phyloP scores from a whole-genome alignment of 192 early-diverging fungal species.

The Anaeromyces robustus region DNA sequence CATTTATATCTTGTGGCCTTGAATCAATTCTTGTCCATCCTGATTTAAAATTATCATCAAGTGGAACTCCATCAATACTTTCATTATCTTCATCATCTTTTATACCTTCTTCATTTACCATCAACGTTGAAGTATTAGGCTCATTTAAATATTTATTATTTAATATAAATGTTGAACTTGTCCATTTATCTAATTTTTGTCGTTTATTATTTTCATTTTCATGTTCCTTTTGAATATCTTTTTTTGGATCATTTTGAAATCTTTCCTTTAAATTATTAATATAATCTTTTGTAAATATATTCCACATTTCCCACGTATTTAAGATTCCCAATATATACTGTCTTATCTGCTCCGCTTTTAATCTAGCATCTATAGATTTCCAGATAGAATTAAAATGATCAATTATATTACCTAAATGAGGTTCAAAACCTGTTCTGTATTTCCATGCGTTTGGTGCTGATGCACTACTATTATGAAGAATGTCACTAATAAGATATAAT shows the following conservation, averaged over 20 bases:
- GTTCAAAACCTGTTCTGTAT: conserved; percentile 53
- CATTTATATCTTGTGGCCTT: neutral
- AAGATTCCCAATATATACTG: conserved; percentile 48
- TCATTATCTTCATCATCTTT: conserved; percentile 19
- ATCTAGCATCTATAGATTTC: conserved; percentile 44
- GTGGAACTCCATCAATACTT: conserved; percentile 27
- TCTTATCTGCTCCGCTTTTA: conserved; percentile 60
- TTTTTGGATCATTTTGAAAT: conserved; percentile 21
- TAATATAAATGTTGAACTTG: neutral
- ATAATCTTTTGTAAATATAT: conserved; percentile 60
- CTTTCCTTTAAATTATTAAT: conserved; percentile 31
- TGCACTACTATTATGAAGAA: conserved; percentile 73
- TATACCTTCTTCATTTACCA: conserved; percentile 3
- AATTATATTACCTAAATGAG: conserved; percentile 43
- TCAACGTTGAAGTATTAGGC: neutral
- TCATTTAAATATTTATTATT: neutral
- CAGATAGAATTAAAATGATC: conserved; percentile 50
- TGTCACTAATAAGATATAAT: conserved; percentile 74
- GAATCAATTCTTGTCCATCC: conserved; percentile 1
- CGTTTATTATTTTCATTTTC: neutral
- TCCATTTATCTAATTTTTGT: neutral
- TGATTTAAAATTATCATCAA: conserved; percentile 7
- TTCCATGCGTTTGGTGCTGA: conserved; percentile 77
- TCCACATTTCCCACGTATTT: conserved; percentile 78
- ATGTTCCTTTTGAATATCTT: conserved; percentile 1